phyloP scores from a whole-genome alignment of 805 yeast genomes.

The Candida cerambycidarum region DNA sequence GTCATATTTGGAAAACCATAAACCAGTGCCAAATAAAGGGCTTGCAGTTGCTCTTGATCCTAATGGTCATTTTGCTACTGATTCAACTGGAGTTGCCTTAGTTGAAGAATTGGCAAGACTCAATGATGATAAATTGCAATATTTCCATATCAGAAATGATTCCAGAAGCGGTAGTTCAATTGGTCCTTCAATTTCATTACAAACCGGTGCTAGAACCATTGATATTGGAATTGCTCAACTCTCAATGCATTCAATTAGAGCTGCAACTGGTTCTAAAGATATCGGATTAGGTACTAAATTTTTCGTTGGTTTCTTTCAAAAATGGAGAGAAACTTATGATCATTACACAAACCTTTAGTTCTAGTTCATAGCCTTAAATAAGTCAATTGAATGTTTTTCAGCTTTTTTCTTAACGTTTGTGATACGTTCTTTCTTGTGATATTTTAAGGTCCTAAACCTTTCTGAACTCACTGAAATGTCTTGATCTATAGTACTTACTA shows the following conservation, averaged over 20 bases:
- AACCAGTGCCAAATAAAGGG: constrained; percentile 79
- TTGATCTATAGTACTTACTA: too few relatives aligned
- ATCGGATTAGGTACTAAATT: constrained; percentile 71
- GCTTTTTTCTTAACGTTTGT: background rate
- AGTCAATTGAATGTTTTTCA: background rate
- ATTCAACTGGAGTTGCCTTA: constrained; percentile 67
- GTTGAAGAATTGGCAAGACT: constrained; percentile 66
- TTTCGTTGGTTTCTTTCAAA: constrained; percentile 65
- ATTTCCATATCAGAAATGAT: constrained; percentile 84
- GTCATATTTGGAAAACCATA: constrained; percentile 76
- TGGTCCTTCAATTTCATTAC: constrained; percentile 67
- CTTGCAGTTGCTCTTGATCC: constrained; percentile 70
- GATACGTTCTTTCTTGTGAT: background rate
- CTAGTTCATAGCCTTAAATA: background rate
- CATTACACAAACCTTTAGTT: constrained; percentile 42
- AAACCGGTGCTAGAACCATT: constrained; percentile 72
- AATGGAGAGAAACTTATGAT: constrained; percentile 64
- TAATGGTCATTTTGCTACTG: constrained; percentile 83
- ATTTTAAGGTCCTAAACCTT: too few relatives aligned
- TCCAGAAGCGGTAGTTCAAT: constrained; percentile 87
- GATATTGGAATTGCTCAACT: constrained; percentile 83
- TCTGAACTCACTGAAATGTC: too few relatives aligned
- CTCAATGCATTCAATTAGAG: constrained; percentile 85
- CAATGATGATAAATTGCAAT: constrained; percentile 68
- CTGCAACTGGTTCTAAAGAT: constrained; percentile 76